phyloP scores from a whole-genome alignment of 2,329 filamentous ascomycete species.

The Pyrenophora graminea region DNA sequence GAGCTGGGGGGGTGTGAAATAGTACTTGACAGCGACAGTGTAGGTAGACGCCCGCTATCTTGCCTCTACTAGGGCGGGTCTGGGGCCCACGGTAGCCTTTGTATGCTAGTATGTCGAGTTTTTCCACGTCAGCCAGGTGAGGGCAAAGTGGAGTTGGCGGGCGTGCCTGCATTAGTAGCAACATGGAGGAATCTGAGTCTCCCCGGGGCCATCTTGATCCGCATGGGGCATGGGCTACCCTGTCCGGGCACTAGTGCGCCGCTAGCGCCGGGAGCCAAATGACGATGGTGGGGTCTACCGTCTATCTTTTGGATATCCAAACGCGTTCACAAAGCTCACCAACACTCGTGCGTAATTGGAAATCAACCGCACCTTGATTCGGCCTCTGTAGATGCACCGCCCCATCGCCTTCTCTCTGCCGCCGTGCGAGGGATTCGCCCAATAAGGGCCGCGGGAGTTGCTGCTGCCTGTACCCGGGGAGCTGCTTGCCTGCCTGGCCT shows the following conservation, averaged over 20 bases:
- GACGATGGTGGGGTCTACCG: slow-evolving; percentile 12
- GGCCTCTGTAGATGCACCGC: slow-evolving; percentile 31
- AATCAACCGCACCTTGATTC: not conserved
- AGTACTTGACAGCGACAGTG: no score
- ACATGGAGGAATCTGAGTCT: slow-evolving; percentile 7
- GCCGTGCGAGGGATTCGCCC: slow-evolving; percentile 26
- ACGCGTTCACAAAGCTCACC: no score
- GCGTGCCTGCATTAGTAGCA: slow-evolving; percentile 17
- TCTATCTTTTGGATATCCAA: no score
- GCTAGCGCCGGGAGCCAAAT: slow-evolving; percentile 13
- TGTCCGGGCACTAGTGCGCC: slow-evolving; percentile 5
- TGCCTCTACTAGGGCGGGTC: no score
- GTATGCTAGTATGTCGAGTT: no score
- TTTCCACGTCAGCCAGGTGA: not conserved
- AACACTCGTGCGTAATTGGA: no score
- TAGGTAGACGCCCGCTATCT: no score
- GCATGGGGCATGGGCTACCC: slow-evolving; percentile 7
- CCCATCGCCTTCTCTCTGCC: slow-evolving; percentile 18
- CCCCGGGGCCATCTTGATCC: not conserved
- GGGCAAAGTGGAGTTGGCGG: slow-evolving; percentile 13
- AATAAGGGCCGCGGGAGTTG: slow-evolving; percentile 28
- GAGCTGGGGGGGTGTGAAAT: not conserved
- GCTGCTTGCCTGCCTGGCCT: slow-evolving; percentile 30
- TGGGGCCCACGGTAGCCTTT: no score
- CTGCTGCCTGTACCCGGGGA: slow-evolving; percentile 30